Base-by-base conservation (phyloP, 257 asterid species). In the Solanum tarapatanum region DNA sequence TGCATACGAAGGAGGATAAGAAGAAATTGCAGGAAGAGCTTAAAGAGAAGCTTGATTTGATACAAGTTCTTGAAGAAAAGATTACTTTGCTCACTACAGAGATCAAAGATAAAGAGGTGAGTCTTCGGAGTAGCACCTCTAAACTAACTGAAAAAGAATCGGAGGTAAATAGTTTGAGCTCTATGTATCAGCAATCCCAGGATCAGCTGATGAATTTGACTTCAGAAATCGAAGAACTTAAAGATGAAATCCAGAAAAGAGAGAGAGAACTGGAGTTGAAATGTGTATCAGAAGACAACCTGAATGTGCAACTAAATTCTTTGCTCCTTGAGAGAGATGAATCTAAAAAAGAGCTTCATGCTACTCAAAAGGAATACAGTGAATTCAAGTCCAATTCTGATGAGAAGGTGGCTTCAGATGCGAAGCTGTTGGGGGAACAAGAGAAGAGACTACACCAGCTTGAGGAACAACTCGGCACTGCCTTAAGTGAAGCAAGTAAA, bases 91-190 rank as follows among this genome's bases (percentile, higher is more conserved):
- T 95, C 75, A 90, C 88, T 8, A 77, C 89, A 79, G 98, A 96
- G 87, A 90, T 94, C 87, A 90, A 92, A 87, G 94, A 91, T 84
- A 94, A 95, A 89, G 98, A 92, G 62, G 90, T 55, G 23, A 88
- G 70, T 37, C 87, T 92, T 24, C 88, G 64, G 7, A 41, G 58
- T 68, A 94, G 89, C 87, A 75, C 85, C 60, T 89, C 92, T 12
- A 75, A 55, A 77, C 88, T 94, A 43, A 88, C 93, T 62, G 94
- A 89, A 7, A 94, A 90, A 86, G 98, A 94, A 88, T 85, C 75
- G 13, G 93, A 92, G 89, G 60, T 91, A 62, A 76, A 91, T 70
- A 86, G 86, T 55, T 88, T 92, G 87, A 89, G 88, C 74, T 85
- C 87, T 48, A 86, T 23, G 2, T 89, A 90, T 90, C 90, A 87